These are phyloP conservation scores for Escovopsis sp. DNA, from an alignment of 2,329 filamentous ascomycete genomes.

Conservation along the genomic window DNA sequence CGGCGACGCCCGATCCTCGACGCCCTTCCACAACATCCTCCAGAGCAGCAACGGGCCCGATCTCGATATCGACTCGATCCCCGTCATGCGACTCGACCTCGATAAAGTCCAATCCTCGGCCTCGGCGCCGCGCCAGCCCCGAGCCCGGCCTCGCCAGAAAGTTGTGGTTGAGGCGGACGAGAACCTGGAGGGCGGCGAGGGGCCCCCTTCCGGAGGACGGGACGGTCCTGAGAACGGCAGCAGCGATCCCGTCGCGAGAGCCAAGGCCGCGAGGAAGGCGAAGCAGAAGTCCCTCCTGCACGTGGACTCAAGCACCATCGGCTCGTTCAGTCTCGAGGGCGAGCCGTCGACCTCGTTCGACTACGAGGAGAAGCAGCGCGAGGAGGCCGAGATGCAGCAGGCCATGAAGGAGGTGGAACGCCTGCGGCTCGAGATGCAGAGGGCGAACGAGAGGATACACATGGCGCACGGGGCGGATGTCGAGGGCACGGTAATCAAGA, in stretches of 20 bases:
- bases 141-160: conserved; percentile 35
- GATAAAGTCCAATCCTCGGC: conserved; percentile 28
- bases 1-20: conserved; percentile 46
- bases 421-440: conserved; percentile 76
- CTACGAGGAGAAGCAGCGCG: conserved; percentile 51
- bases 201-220: conserved; percentile 29
- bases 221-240: conserved; percentile 40
- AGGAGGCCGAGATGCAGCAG: conserved; percentile 77
- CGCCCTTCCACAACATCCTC: conserved; percentile 64
- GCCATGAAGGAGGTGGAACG: conserved; percentile 83
- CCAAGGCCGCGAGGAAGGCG: conserved; percentile 27
- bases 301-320: conserved; percentile 74
- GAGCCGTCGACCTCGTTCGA: conserved; percentile 29
- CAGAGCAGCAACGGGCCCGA: conserved; percentile 58
- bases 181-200: conserved; percentile 42
- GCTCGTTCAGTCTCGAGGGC: conserved; percentile 50
- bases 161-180: conserved; percentile 61
- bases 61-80: conserved; percentile 85
- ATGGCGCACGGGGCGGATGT: conserved; percentile 51
- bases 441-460: conserved; percentile 60
- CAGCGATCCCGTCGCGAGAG: conserved; percentile 32
- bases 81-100: conserved; percentile 83
- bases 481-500: conserved; percentile 50
- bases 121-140: conserved; percentile 17
- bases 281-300: conserved; percentile 57